A percentile compares a stretch with the other conserved stretches of the same genome.
These are phyloP conservation scores for Talaromyces sp. DNA, from an alignment of 2,329 filamentous ascomycete species.

Conservation along the genomic window DNA sequence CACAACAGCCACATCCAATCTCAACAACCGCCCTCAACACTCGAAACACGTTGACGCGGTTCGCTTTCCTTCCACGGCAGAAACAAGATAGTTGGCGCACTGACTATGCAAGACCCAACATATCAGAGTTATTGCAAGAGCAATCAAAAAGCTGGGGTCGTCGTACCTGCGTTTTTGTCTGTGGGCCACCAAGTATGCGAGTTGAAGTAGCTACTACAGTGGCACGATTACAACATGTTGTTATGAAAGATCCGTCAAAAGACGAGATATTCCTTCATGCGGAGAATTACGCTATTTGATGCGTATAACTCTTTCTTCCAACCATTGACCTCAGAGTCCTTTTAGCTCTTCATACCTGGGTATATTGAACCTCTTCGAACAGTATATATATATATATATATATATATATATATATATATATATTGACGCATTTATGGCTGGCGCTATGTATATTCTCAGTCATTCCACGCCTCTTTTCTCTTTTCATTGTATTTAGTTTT, in stretches of 20 bases:
- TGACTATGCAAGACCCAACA: constrained; percentile 85
- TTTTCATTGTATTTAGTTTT: constrained; percentile 8
- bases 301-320: background rate
- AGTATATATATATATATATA: constrained; percentile 11
- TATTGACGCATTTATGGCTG: constrained; percentile 10
- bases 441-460: background rate
- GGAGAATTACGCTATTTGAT: constrained; percentile 83
- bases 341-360: background rate
- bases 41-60: constrained; percentile 85
- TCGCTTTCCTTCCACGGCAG: constrained; percentile 66
- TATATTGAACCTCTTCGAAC: background rate
- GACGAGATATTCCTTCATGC: constrained; percentile 94
- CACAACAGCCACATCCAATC: constrained; percentile 7
- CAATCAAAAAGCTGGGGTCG: constrained; percentile 78
- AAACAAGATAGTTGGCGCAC: constrained; percentile 76
- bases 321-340: background rate
- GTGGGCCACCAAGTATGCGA: constrained; percentile 81
- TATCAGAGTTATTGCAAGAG: constrained; percentile 80
- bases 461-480: background rate
- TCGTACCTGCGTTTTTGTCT: constrained; percentile 86
- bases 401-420: constrained; percentile 12
- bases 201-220: constrained; percentile 84
- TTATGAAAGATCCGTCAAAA: constrained; percentile 71
- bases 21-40: constrained; percentile 61
- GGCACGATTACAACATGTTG: constrained; percentile 74